Evolutionary conservation across 2,329 filamentous ascomycete species (phyloP), one percentile per base, ranked within the genome.

Genomic region (Sporothrix phasma): DNA sequence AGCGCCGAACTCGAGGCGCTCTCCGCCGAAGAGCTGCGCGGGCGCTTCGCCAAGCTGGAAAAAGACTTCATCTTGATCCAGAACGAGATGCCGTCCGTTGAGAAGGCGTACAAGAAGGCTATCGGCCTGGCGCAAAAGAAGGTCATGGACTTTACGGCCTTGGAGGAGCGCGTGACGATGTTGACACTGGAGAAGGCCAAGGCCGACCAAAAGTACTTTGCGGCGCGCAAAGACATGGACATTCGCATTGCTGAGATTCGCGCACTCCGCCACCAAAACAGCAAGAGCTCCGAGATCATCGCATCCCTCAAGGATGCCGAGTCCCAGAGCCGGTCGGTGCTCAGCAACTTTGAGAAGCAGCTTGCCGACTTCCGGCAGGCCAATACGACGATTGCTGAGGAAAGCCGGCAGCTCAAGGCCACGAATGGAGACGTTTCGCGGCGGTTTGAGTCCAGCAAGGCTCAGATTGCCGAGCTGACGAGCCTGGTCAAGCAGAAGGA

Each of bases 121-220:
- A 90, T 92, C 72, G 86, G 86, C 24, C 76, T 96, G 65, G 92
- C 92, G 7, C 87, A 88, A 61, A 93, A 91, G 77, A 97, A 96
- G 75, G 86, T 96, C 39, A 83, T 88, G 70, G 92, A 96, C 67
- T 85, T 89, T 61, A 79, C 81, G 5, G 80, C 82, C 3, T 78
- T 91, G 72, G 92, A 97, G 76, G 92, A 96, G 64, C 89, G 88
- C 67, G 80, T 93, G 43, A 78, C 84, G 19, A 80, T 89, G 26
- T 78, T 95, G 22, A 85, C 84, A 46, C 90, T 91, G 0, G 92
- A 99, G 76, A 99, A 99, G 78, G 87, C 88, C 68, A 97, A 97
- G 75, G 93, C 93, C 1, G 94, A 99, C 72, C 93, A 97, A 72
- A 97, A 97, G 76, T 99, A 96, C 73, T 97, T 97, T 74, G 90